A percentile compares a stretch with the other conserved stretches of the same genome.
Evolutionary conservation across 2,329 filamentous ascomycete genomes (phyloP).

Genomic region (Colletotrichum gigasporum): DNA sequence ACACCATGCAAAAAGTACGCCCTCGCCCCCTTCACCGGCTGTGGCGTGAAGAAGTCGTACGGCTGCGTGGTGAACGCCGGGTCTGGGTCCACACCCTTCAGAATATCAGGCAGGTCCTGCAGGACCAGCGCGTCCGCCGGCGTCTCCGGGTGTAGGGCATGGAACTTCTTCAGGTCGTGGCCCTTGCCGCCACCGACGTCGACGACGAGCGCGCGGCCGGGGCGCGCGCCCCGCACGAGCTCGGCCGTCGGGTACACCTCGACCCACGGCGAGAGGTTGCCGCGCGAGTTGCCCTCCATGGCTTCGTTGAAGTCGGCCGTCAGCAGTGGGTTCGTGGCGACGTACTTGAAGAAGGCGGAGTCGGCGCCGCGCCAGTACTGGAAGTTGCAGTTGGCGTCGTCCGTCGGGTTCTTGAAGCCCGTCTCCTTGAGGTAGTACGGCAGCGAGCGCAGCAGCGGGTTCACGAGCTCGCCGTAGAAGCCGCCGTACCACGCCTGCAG

Average conservation of each 20-base stretch:
- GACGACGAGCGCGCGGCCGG: constrained; percentile 41
- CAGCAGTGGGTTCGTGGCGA: constrained; percentile 40
- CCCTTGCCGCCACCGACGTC: constrained; percentile 49
- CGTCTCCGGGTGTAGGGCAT: constrained; percentile 36
- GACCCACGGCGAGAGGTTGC: constrained; percentile 48
- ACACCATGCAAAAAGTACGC: constrained; percentile 38
- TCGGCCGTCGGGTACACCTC: constrained; percentile 36
- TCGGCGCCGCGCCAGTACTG: constrained; percentile 41
- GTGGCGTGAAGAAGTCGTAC: constrained; percentile 50
- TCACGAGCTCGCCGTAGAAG: constrained; percentile 44
- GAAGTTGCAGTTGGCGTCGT: constrained; percentile 43
- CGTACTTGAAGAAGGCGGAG: constrained; percentile 42
- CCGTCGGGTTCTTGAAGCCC: constrained; percentile 45
- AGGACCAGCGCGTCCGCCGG: constrained; percentile 41
- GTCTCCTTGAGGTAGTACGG: constrained; percentile 44
- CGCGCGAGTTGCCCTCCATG: constrained; percentile 49
- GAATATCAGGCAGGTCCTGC: constrained; percentile 44
- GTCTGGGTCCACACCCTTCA: constrained; percentile 37
- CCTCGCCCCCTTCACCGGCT: constrained; percentile 50
- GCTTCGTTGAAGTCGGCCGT: constrained; percentile 44
- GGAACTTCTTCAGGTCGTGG: constrained; percentile 47
- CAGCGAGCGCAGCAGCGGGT: constrained; percentile 41
- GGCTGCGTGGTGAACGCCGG: constrained; percentile 39
- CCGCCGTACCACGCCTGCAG: constrained; percentile 43
- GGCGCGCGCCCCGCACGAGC: constrained; percentile 38